Base-by-base conservation (phyloP, 106 monocot genomes). In the Dendrobium huoshanense region DNA sequence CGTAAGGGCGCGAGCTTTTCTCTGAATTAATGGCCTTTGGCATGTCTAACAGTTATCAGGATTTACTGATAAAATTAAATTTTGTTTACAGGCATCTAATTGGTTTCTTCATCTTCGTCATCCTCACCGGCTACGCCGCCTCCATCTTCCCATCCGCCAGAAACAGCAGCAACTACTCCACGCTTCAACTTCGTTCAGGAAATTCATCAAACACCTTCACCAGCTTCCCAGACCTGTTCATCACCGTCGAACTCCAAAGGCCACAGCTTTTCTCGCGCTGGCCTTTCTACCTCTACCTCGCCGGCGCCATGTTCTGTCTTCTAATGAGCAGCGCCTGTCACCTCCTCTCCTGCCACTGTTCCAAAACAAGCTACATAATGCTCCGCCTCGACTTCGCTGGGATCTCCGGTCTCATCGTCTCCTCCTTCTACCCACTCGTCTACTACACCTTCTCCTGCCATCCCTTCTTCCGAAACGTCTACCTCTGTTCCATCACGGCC, bases 301-400 rank as follows among this genome's bases (percentile, higher is more conserved):
- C 48, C 65, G 89, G 86, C 9, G 87, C 82, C 42, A 92, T 92
- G 89, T 79, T 88, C 43, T 92, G 89, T 75, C 80, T 92, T 2
- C 87, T 92, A 5, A 82, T 79, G 31, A 92, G 92, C 89, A 88
- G 92, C 80, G 54, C 75, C 8, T 89, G 89, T 84, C 89, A 92
- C 47, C 89, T 92, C 72, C 78, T 90, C 80, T 48, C 78, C 4
- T 83, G 83, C 83, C 83, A 83, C 58, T 83, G 78, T 3, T 43
- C 72, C 10, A 65, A 44, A 37, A 51, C 67, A 7, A 33, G 64
- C 73, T 78, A 78, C 70, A 27, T 51, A 9, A 88, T 90, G 87
- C 89, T 92, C 72, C 87, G 87, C 19, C 88, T 92, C 24, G 92
- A 92, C 84, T 92, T 87, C 81, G 80, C 85, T 18, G 87, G 89